These are phyloP conservation scores for Ascochyta clinopodiicola DNA, from an alignment of 2,329 filamentous ascomycete genomes.

Conservation along the genomic window DNA sequence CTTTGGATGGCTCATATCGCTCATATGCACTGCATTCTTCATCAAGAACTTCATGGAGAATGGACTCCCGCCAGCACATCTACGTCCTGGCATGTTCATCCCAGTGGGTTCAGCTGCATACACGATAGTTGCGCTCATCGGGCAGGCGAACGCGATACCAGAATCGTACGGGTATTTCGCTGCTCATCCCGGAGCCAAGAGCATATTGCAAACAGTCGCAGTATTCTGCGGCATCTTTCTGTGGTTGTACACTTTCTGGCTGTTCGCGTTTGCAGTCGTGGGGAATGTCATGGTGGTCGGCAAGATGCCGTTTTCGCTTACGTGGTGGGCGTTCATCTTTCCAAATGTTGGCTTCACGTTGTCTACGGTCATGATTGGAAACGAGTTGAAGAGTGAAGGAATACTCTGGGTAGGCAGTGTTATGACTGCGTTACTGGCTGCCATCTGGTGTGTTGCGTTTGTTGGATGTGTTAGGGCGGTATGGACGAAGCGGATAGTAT, in stretches of 20 bases:
- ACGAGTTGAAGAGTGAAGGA: conserved; percentile 38
- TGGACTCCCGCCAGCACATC: conserved; percentile 65
- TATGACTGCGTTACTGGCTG: conserved; percentile 59
- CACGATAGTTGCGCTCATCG: conserved; percentile 73
- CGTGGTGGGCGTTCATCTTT: conserved; percentile 65
- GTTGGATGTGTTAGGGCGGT: conserved; percentile 59
- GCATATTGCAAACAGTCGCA: conserved; percentile 52
- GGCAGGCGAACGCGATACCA: conserved; percentile 63
- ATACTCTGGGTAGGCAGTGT: conserved; percentile 50
- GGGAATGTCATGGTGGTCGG: conserved; percentile 24
- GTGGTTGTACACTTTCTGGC: conserved; percentile 66
- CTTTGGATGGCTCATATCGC: conserved; percentile 68
- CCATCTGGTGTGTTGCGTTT: conserved; percentile 60
- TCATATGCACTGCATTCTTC: conserved; percentile 73
- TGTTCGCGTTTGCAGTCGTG: conserved; percentile 53
- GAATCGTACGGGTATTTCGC: conserved; percentile 40
- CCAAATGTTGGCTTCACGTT: conserved; percentile 50
- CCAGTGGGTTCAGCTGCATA: conserved; percentile 74
- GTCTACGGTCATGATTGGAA: conserved; percentile 45
- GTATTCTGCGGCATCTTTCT: conserved; percentile 60
- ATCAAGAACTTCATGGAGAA: conserved; percentile 69
- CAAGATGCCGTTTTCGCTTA: conserved; percentile 59
- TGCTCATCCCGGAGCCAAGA: conserved; percentile 22
- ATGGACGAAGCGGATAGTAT: conserved; percentile 59
- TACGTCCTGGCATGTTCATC: conserved; percentile 74